phyloP scores from a whole-genome alignment of 306 rosid genomes.

The Ormosia semicastrata region DNA sequence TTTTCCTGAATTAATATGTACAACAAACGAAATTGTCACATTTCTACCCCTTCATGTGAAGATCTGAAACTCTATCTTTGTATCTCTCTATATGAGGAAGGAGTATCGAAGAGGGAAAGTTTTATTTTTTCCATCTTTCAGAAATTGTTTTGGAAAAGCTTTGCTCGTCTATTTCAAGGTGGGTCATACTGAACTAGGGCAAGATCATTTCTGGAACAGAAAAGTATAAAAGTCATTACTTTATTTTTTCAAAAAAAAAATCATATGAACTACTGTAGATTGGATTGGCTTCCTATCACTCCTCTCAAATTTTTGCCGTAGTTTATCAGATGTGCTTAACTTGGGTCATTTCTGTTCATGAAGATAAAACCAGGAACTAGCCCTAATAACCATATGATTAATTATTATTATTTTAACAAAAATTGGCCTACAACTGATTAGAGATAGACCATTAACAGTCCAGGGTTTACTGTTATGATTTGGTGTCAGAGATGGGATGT shows the following conservation, averaged over 20 bases:
- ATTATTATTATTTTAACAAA: too few relatives aligned
- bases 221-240: neutral
- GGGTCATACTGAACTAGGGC: constrained; percentile 33
- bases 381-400: constrained; percentile 4
- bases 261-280: neutral
- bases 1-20: constrained; percentile 9
- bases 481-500: constrained; percentile 62
- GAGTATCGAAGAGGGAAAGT: neutral
- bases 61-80: constrained; percentile 32
- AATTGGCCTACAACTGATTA: constrained; percentile 9
- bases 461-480: constrained; percentile 63
- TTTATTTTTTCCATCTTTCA: neutral
- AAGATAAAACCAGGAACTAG: constrained; percentile 4
- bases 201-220: neutral
- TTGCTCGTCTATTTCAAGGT: constrained; percentile 9
- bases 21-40: neutral
- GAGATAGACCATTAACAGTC: neutral
- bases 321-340: neutral
- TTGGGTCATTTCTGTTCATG: constrained; percentile 2
- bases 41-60: neutral
- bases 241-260: neutral
- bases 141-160: neutral
- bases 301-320: neutral
- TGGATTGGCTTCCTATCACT: neutral
- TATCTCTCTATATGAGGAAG: neutral